Conservation (phyloP, 371 early-diverging fungal species). For the Thermomucor indicae-seudaticae region DNA sequence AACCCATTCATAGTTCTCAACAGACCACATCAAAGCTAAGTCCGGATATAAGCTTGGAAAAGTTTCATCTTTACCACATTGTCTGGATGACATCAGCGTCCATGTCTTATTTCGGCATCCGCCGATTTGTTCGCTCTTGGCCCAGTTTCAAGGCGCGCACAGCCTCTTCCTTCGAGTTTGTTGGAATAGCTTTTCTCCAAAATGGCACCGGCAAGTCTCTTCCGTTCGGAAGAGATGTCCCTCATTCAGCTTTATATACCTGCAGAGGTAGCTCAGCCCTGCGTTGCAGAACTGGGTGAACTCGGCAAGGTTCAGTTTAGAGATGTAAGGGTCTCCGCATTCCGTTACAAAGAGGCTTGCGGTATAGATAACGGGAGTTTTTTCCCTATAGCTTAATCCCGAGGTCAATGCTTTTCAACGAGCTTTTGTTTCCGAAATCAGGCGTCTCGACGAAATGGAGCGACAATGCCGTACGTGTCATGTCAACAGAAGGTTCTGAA, state of each 20-base stretch:
- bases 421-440: conserved; percentile 89
- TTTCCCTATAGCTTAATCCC: conserved; percentile 89
- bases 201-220: conserved; percentile 72
- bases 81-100: too few species aligned
- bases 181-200: too few species aligned
- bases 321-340: conserved; percentile 60
- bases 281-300: conserved; percentile 94
- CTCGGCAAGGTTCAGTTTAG: conserved; percentile 92
- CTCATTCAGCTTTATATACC: conserved; percentile 96
- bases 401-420: conserved; percentile 96
- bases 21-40: too few species aligned
- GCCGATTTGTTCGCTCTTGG: too few species aligned
- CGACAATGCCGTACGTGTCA: conserved; percentile 79
- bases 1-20: too few species aligned
- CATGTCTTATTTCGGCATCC: too few species aligned
- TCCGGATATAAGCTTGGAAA: too few species aligned
- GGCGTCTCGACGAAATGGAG: conserved; percentile 92
- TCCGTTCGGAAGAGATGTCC: conserved; percentile 97
- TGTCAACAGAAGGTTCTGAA: conserved; percentile 70
- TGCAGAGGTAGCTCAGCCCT: conserved; percentile 89
- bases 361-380: too few species aligned
- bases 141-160: too few species aligned
- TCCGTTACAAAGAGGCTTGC: conserved; percentile 13
- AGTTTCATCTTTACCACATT: too few species aligned
- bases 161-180: too few species aligned